Percentiles rank a stretch among this genome's conserved stretches.
phyloP scores from a whole-genome alignment of 2,329 filamentous ascomycete species.

The Lasiodiplodia citricola region DNA sequence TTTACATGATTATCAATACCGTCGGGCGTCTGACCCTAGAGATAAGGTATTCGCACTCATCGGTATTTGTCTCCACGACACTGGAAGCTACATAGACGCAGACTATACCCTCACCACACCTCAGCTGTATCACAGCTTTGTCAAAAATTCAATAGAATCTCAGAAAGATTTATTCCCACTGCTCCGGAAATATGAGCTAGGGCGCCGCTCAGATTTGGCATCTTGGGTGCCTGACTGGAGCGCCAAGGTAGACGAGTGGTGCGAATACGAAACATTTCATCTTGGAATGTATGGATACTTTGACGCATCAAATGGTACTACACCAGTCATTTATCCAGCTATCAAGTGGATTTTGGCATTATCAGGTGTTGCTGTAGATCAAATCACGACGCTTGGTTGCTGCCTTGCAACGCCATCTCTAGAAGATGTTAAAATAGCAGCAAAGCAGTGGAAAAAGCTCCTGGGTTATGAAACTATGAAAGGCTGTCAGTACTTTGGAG shows the following conservation, averaged over 20 bases:
- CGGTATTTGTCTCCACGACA: neutral
- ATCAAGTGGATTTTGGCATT: neutral
- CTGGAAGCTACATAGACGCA: neutral
- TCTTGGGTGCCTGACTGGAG: neutral
- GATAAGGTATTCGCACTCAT: neutral
- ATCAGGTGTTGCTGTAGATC: neutral
- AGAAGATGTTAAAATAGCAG: rapidly evolving
- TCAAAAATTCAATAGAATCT: too few relatives aligned
- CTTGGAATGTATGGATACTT: rapidly evolving
- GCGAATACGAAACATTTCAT: neutral
- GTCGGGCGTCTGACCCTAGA: neutral
- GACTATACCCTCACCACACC: neutral
- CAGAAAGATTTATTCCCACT: neutral
- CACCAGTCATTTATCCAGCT: neutral
- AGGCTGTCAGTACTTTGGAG: neutral
- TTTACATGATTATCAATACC: neutral
- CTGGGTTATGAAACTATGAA: neutral
- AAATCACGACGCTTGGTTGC: neutral
- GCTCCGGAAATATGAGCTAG: neutral
- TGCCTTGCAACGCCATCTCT: rapidly evolving
- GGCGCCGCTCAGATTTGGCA: neutral
- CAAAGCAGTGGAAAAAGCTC: neutral
- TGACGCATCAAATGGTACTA: neutral
- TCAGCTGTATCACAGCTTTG: neutral
- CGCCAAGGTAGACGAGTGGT: neutral